These are phyloP conservation scores for Eimeria sp. DNA, from an alignment of 169 alveolate species.

Conservation along the genomic window DNA sequence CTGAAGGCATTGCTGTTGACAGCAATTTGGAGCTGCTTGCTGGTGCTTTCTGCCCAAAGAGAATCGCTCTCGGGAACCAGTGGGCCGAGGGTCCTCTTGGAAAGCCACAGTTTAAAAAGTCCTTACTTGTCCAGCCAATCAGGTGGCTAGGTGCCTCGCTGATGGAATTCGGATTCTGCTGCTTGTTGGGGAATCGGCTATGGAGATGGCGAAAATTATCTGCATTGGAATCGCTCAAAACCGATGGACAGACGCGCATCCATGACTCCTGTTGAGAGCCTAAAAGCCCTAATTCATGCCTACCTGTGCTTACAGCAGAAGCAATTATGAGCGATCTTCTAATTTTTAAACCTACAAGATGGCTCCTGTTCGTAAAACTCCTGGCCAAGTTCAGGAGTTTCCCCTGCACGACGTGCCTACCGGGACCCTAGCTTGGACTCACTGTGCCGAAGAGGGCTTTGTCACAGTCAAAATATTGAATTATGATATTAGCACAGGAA, in stretches of 20 bases:
- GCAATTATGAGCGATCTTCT: not conserved
- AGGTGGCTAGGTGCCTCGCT: not conserved
- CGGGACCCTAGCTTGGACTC: slow-evolving; percentile 39
- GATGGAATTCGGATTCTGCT: not conserved
- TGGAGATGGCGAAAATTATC: not conserved
- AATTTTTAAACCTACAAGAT: not conserved
- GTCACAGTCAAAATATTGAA: slow-evolving; percentile 21
- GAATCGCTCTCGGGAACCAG: not conserved
- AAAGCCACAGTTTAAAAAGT: not conserved
- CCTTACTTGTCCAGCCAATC: not conserved
- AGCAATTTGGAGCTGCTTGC: not conserved
- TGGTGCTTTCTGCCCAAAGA: not conserved
- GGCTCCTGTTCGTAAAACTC: not conserved
- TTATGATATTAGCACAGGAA: not conserved
- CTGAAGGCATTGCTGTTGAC: not conserved
- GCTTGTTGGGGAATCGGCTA: not conserved
- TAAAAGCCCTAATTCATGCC: not conserved
- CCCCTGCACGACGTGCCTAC: not conserved
- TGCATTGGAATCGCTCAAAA: not conserved
- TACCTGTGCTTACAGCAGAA: not conserved
- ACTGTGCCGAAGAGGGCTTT: slow-evolving; percentile 44
- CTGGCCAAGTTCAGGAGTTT: not conserved
- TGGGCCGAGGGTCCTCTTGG: not conserved
- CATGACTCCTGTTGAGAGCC: not conserved
- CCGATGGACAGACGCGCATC: not conserved